phyloP scores from a whole-genome alignment of 805 yeast genomes.

The Wickerhamomyces bisporus region DNA sequence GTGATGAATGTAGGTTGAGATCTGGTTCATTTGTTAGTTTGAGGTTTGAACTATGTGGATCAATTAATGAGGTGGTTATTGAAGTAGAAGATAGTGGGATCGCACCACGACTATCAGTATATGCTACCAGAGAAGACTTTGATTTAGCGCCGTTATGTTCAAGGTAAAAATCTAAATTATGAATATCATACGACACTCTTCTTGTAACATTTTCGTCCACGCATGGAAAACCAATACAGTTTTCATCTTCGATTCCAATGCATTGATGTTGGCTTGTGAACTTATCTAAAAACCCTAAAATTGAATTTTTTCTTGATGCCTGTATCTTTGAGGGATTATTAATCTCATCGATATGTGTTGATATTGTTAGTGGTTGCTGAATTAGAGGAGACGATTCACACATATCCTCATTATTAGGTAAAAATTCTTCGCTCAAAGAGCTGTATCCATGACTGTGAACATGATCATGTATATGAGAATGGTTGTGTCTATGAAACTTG shows the following conservation, averaged over 20 bases:
- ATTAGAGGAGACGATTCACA: too few species aligned
- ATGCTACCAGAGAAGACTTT: slow-evolving; percentile 19
- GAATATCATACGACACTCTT: slow-evolving; percentile 22
- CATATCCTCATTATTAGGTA: not conserved
- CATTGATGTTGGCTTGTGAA: slow-evolving; percentile 9
- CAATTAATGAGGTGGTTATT: not conserved
- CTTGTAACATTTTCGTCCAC: slow-evolving; percentile 12
- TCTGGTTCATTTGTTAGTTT: slow-evolving; percentile 20
- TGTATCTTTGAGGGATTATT: not conserved
- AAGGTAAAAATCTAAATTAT: slow-evolving; percentile 22
- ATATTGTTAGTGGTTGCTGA: slow-evolving; percentile 3
- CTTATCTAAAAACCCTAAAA: slow-evolving; percentile 10
- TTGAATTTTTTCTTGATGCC: slow-evolving; percentile 5
- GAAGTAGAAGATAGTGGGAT: not conserved
- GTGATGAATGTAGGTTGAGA: slow-evolving; percentile 25
- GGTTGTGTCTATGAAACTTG: slow-evolving; percentile 3
- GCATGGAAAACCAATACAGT: slow-evolving; percentile 19
- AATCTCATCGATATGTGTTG: not conserved
- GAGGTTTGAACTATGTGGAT: slow-evolving; percentile 8
- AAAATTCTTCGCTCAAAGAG: too few species aligned
- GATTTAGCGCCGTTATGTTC: slow-evolving; percentile 7
- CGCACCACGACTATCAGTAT: slow-evolving; percentile 7
- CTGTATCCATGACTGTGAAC: slow-evolving; percentile 10
- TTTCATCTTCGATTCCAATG: slow-evolving; percentile 17
- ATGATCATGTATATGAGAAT: slow-evolving; percentile 1